Evolutionary conservation across 257 asterid species (phyloP).

Genomic region (Solanum pennellii): DNA sequence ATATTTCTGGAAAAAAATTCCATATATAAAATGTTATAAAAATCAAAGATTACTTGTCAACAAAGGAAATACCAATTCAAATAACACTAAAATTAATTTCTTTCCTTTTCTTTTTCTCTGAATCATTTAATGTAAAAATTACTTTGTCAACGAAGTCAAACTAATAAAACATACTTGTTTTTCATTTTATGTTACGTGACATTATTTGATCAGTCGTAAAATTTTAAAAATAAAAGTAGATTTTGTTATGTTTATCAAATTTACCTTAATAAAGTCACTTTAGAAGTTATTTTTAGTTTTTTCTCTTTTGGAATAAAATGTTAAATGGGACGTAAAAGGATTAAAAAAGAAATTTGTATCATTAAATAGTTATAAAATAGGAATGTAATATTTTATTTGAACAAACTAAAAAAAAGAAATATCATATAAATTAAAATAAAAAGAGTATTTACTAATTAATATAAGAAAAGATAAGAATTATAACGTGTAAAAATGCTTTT

Average conservation of each 20-base stretch:
- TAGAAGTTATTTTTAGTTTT: background rate
- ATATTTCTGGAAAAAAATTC: background rate
- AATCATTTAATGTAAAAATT: background rate
- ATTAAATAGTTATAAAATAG: background rate
- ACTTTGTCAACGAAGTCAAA: background rate
- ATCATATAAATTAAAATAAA: background rate
- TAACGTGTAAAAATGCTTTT: too few species aligned
- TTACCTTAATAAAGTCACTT: background rate
- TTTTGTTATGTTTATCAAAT: background rate
- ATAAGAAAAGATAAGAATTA: too few species aligned
- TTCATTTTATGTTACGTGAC: background rate
- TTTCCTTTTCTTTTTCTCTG: background rate
- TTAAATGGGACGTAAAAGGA: background rate
- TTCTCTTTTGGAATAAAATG: background rate
- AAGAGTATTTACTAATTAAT: too few species aligned
- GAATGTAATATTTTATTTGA: background rate
- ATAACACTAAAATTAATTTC: background rate
- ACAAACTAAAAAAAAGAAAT: background rate
- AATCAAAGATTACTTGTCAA: background rate
- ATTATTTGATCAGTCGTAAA: rapidly evolving
- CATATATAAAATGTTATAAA: background rate
- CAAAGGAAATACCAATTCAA: background rate
- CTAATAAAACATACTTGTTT: background rate
- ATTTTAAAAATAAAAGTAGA: background rate
- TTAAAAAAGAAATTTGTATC: too few species aligned